Evolutionary conservation across 805 yeast genomes (phyloP).

Genomic region (Debaryomyces maramus): DNA sequence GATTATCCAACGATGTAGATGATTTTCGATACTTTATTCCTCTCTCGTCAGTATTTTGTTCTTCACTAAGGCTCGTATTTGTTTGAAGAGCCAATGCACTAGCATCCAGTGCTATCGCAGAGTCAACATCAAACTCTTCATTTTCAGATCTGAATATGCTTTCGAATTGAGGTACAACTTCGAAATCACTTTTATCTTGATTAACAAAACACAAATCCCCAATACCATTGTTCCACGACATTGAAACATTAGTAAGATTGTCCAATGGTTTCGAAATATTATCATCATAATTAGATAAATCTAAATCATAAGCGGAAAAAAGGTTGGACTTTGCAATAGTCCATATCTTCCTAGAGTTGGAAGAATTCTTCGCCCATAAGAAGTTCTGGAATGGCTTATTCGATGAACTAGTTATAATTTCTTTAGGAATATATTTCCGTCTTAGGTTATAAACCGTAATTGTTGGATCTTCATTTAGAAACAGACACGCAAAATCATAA

Average conservation of each 20-base stretch:
- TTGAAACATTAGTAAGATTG: constrained; percentile 50
- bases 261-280: constrained; percentile 43
- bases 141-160: neutral
- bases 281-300: constrained; percentile 15
- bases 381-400: constrained; percentile 42
- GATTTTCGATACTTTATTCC: neutral
- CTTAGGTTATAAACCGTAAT: constrained; percentile 68
- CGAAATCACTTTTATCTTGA: constrained; percentile 49
- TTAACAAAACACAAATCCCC: constrained; percentile 52
- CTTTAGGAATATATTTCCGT: constrained; percentile 73
- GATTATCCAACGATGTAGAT: neutral
- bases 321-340: constrained; percentile 41
- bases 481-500: constrained; percentile 73
- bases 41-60: neutral
- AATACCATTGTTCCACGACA: constrained; percentile 57
- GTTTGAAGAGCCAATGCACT: neutral
- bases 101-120: constrained; percentile 3
- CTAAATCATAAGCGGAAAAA: constrained; percentile 36
- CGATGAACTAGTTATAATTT: constrained; percentile 55
- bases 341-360: constrained; percentile 31
- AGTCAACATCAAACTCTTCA: constrained; percentile 3
- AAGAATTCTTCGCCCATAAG: constrained; percentile 36
- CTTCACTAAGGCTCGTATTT: neutral
- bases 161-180: constrained; percentile 12
- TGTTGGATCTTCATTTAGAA: constrained; percentile 68